Conservation (phyloP, 2,329 filamentous ascomycete genomes). For the Diaporthe aspalathi region DNA sequence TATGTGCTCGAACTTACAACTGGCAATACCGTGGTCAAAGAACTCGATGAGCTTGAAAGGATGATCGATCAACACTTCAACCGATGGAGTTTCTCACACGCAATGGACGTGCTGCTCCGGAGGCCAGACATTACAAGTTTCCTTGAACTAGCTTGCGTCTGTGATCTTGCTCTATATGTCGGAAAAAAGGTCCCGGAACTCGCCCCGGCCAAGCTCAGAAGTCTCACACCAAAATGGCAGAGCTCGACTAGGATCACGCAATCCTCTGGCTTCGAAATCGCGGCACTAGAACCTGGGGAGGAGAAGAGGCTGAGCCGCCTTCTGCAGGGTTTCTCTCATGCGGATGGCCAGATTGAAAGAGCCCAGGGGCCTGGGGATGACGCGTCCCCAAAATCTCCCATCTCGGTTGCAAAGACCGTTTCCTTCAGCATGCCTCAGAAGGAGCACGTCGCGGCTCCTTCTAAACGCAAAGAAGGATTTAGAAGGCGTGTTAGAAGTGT, state of each 20-base stretch:
- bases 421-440: not conserved
- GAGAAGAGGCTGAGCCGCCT: not conserved
- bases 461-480: not conserved
- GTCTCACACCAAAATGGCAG: slow-evolving; percentile 11
- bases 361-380: not conserved
- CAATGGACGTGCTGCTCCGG: not conserved
- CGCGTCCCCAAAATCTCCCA: not conserved
- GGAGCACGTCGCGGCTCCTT: not conserved
- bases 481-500: not conserved
- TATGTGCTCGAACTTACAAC: slow-evolving; percentile 9
- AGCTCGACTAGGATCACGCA: not conserved
- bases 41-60: slow-evolving; percentile 14
- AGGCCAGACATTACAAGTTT: not conserved
- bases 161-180: slow-evolving; percentile 17
- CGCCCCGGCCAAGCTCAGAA: not conserved
- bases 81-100: slow-evolving; percentile 16
- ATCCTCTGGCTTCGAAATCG: slow-evolving; percentile 5
- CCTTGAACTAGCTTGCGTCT: not conserved
- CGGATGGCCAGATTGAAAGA: not conserved
- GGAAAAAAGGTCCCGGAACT: not conserved
- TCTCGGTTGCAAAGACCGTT: slow-evolving; percentile 3
- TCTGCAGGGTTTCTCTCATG: not conserved
- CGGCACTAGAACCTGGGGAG: not conserved
- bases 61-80: slow-evolving; percentile 1
- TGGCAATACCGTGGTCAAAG: not conserved